These are phyloP conservation scores for Sugiyamaella chiloensis DNA, from an alignment of 805 yeast species.

Conservation along the genomic window DNA sequence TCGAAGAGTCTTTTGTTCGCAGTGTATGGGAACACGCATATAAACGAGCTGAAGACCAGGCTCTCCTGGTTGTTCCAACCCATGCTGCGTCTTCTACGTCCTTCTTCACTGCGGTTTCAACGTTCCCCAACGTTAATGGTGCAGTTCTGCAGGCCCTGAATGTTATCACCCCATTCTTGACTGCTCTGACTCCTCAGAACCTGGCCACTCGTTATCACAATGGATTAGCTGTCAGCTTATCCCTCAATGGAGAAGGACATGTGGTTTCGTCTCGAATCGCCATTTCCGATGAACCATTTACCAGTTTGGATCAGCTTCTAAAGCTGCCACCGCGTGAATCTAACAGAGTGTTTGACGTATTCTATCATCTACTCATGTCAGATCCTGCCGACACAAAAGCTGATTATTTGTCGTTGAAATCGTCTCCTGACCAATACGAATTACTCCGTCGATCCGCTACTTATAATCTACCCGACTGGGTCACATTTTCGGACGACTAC, in stretches of 20 bases:
- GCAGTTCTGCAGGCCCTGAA: slow-evolving; percentile 35
- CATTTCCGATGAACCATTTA: slow-evolving; percentile 31
- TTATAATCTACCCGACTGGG: slow-evolving; percentile 35
- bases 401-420: slow-evolving; percentile 30
- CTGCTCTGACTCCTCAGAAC: slow-evolving; percentile 36
- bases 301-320: slow-evolving; percentile 32
- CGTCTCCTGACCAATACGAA: slow-evolving; percentile 29
- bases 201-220: slow-evolving; percentile 34
- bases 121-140: slow-evolving; percentile 36
- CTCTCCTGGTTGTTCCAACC: slow-evolving; percentile 34
- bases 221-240: slow-evolving; percentile 33
- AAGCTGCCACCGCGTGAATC: slow-evolving; percentile 26
- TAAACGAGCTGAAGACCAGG: slow-evolving; percentile 40
- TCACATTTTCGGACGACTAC: slow-evolving; percentile 35
- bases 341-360: slow-evolving; percentile 36
- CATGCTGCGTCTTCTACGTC: slow-evolving; percentile 32
- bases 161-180: slow-evolving; percentile 37
- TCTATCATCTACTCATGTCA: slow-evolving; percentile 35
- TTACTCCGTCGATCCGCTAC: slow-evolving; percentile 31
- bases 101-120: slow-evolving; percentile 29
- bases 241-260: slow-evolving; percentile 32
- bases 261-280: slow-evolving; percentile 32
- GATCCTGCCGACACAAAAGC: slow-evolving; percentile 31
- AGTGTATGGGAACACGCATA: slow-evolving; percentile 40
- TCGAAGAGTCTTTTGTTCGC: slow-evolving; percentile 34